Evolutionary conservation across 805 yeast genomes (phyloP).

Genomic region (Ogataea philodendri): DNA sequence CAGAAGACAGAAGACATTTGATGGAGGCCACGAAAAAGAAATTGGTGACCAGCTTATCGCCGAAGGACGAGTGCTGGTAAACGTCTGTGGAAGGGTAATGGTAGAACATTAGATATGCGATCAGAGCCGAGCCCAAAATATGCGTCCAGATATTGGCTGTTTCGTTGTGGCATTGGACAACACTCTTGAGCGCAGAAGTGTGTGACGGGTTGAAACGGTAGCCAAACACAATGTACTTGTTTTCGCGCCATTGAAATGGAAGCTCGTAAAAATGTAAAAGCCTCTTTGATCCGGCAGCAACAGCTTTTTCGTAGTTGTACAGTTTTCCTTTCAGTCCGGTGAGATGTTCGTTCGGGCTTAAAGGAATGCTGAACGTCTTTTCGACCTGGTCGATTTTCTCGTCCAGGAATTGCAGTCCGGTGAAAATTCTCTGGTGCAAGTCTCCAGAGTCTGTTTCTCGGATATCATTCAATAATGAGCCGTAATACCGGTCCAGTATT

Average conservation of each 20-base stretch:
- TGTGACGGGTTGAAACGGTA: constrained; percentile 77
- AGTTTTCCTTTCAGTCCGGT: constrained; percentile 35
- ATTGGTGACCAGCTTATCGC: constrained; percentile 53
- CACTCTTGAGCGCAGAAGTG: constrained; percentile 54
- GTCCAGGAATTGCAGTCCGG: constrained; percentile 39
- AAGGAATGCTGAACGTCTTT: constrained; percentile 31
- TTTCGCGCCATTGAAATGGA: constrained; percentile 92
- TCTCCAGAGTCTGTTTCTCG: constrained; percentile 12
- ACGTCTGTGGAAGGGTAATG: constrained; percentile 64
- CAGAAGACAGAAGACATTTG: constrained; percentile 75
- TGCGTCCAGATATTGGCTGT: constrained; percentile 94
- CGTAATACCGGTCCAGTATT: constrained; percentile 33
- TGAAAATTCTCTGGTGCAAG: constrained; percentile 34
- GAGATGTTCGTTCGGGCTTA: constrained; percentile 29
- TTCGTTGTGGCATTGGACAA: constrained; percentile 76
- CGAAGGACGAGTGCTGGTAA: constrained; percentile 39
- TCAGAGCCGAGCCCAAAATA: constrained; percentile 59
- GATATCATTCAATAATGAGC: constrained; percentile 16
- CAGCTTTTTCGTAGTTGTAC: constrained; percentile 48
- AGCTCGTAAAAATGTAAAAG: constrained; percentile 79
- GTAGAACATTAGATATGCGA: constrained; percentile 53
- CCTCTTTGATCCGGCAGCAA: constrained; percentile 40
- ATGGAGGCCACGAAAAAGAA: constrained; percentile 69
- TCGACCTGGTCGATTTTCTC: constrained; percentile 41
- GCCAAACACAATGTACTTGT: constrained; percentile 78